Percentiles rank a stretch among this genome's conserved stretches.
Evolutionary conservation across 805 yeast species (phyloP).

Genomic region (Candida broadrunensis): DNA sequence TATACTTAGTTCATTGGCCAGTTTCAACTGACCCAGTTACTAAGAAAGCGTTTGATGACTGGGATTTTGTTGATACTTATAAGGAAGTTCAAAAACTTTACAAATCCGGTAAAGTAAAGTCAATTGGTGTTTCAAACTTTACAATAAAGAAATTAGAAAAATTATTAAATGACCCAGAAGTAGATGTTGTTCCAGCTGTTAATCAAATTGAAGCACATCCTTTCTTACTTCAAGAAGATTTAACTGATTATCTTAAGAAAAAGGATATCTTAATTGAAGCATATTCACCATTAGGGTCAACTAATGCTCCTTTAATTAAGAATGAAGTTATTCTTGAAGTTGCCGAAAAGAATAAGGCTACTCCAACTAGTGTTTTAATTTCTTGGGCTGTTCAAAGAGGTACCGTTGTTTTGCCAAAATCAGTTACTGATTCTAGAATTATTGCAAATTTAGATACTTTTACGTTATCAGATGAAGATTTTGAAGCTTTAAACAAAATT

Average conservation of each 20-base stretch:
- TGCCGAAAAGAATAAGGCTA: slow-evolving; percentile 29
- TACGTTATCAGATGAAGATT: slow-evolving; percentile 32
- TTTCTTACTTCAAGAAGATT: slow-evolving; percentile 40
- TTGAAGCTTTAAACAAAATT: slow-evolving; percentile 29
- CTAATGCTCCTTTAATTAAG: slow-evolving; percentile 33
- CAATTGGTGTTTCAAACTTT: slow-evolving; percentile 79
- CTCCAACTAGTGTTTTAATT: slow-evolving; percentile 33
- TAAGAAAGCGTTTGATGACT: slow-evolving; percentile 14
- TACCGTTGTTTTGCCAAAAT: slow-evolving; percentile 39
- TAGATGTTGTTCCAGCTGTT: slow-evolving; percentile 58
- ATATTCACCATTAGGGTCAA: slow-evolving; percentile 47
- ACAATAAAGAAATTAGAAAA: slow-evolving; percentile 42
- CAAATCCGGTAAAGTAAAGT: slow-evolving; percentile 46
- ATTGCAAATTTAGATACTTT: slow-evolving; percentile 36
- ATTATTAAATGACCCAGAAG: slow-evolving; percentile 47
- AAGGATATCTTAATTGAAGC: slow-evolving; percentile 58
- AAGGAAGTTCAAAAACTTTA: slow-evolving; percentile 44
- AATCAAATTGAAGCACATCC: slow-evolving; percentile 75
- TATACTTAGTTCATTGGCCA: slow-evolving; percentile 85
- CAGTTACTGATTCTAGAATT: slow-evolving; percentile 33
- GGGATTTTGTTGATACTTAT: slow-evolving; percentile 38
- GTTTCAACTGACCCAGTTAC: slow-evolving; percentile 38
- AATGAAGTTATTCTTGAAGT: slow-evolving; percentile 23
- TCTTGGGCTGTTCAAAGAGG: slow-evolving; percentile 40
- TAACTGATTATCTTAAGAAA: slow-evolving; percentile 53